Conservation (phyloP, 352 stramenopile genomes). For the Elongisporangium prolatum region DNA sequence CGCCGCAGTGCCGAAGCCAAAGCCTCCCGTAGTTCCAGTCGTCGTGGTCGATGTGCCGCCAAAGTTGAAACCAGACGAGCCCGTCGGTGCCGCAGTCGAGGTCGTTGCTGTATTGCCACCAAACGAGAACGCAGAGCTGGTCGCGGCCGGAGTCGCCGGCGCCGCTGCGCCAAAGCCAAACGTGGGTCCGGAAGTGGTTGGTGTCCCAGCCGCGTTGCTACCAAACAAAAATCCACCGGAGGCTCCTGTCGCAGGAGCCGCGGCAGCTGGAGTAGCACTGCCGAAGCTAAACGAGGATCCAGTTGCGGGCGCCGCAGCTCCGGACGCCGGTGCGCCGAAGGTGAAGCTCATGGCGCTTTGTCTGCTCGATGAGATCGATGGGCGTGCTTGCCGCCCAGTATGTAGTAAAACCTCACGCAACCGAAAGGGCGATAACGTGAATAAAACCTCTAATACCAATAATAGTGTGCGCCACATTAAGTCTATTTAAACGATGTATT, state of each 20-base stretch:
- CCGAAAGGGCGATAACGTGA: not conserved
- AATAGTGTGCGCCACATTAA: not conserved
- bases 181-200: conserved; percentile 13
- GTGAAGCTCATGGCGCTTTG: conserved; percentile 22
- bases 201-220: conserved; percentile 12
- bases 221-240: conserved; percentile 26
- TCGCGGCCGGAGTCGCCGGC: conserved; percentile 10
- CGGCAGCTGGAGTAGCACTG: conserved; percentile 8
- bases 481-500: not conserved
- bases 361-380: not conserved
- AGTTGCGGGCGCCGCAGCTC: conserved; percentile 8
- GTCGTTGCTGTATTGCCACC: conserved; percentile 19
- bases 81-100: conserved; percentile 15
- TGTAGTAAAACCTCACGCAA: not conserved
- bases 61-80: conserved; percentile 28
- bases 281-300: conserved; percentile 25
- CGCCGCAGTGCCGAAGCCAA: conserved; percentile 34
- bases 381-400: not conserved
- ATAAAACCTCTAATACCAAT: not conserved
- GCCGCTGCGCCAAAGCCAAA: conserved; percentile 31
- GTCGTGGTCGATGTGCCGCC: conserved; percentile 1
- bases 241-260: conserved; percentile 5
- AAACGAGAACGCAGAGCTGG: conserved; percentile 49
- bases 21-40: conserved; percentile 16
- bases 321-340: conserved; percentile 26